Conservation (phyloP, 805 yeast genomes). For the Yamadazyma kitorensis region DNA sequence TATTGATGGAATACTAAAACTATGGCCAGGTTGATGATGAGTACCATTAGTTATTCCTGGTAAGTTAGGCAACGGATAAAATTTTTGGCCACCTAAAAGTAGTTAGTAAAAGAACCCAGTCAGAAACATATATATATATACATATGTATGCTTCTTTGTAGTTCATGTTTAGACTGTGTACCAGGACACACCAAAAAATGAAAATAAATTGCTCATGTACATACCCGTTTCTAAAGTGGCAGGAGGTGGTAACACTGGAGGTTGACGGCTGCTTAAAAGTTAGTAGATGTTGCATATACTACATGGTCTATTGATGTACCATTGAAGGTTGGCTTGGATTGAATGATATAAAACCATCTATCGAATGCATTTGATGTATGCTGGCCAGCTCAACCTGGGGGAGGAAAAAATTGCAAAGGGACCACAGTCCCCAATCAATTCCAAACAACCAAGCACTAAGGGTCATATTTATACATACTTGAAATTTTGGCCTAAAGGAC, state of each 20-base stretch:
- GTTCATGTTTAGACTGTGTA: background rate
- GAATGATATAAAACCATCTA: no score
- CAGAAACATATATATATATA: no score
- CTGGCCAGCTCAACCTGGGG: no score
- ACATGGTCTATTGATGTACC: background rate
- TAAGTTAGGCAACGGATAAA: slow-evolving; percentile 50
- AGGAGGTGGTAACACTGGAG: slow-evolving; percentile 62
- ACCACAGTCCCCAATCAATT: no score
- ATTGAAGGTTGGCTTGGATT: background rate
- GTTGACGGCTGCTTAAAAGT: slow-evolving; percentile 49
- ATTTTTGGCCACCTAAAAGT: slow-evolving; percentile 38
- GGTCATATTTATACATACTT: slow-evolving; percentile 30
- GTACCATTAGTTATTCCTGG: slow-evolving; percentile 47
- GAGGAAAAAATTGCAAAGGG: no score
- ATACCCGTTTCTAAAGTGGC: slow-evolving; percentile 50
- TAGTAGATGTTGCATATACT: no score
- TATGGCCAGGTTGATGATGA: slow-evolving; percentile 40
- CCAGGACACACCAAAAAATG: background rate
- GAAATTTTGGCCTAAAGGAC: slow-evolving; percentile 41
- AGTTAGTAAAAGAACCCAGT: slow-evolving; percentile 18
- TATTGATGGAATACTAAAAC: slow-evolving; percentile 49
- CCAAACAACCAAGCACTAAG: background rate
- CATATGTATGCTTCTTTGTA: no score
- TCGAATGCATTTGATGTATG: no score
- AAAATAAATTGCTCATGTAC: slow-evolving; percentile 15